These are phyloP conservation scores for Claviceps digitariae DNA, from an alignment of 2,329 filamentous ascomycete species.

Conservation along the genomic window DNA sequence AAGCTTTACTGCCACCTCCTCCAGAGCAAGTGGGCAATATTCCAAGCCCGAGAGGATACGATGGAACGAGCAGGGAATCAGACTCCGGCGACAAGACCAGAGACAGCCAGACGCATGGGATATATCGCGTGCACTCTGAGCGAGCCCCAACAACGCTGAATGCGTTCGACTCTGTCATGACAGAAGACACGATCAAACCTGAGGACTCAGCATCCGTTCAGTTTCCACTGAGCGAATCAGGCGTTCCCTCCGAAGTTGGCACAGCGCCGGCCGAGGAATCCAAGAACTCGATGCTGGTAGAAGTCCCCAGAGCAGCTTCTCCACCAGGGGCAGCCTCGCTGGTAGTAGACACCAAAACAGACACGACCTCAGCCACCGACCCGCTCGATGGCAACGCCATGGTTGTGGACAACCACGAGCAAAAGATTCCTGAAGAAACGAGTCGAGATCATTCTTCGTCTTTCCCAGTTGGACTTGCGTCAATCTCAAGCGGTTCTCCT, in stretches of 20 bases:
- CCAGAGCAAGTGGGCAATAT: constrained; percentile 28
- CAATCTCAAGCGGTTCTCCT: neutral
- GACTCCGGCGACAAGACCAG: constrained; percentile 15
- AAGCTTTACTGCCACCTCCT: constrained; percentile 21
- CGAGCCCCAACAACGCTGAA: constrained; percentile 11
- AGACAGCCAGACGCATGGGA: constrained; percentile 13
- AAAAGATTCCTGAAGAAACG: neutral
- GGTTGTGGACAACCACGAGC: neutral
- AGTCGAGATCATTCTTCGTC: neutral
- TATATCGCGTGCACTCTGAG: constrained; percentile 8
- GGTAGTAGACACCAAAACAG: neutral
- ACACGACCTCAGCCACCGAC: neutral
- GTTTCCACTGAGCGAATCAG: constrained; percentile 16
- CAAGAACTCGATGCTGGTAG: constrained; percentile 7
- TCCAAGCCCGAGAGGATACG: constrained; percentile 19
- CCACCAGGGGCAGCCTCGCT: constrained; percentile 11
- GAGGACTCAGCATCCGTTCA: constrained; percentile 24
- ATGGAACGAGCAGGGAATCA: constrained; percentile 11
- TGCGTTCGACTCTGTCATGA: constrained; percentile 21
- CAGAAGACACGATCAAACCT: constrained; percentile 24
- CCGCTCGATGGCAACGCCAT: neutral
- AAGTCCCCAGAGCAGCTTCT: constrained; percentile 1
- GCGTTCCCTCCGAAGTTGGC: constrained; percentile 15
- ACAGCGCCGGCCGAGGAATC: constrained; percentile 12
- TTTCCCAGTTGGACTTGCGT: neutral